Base-by-base conservation (phyloP, 2,329 filamentous ascomycete genomes). In the Dissoconium aciculare region DNA sequence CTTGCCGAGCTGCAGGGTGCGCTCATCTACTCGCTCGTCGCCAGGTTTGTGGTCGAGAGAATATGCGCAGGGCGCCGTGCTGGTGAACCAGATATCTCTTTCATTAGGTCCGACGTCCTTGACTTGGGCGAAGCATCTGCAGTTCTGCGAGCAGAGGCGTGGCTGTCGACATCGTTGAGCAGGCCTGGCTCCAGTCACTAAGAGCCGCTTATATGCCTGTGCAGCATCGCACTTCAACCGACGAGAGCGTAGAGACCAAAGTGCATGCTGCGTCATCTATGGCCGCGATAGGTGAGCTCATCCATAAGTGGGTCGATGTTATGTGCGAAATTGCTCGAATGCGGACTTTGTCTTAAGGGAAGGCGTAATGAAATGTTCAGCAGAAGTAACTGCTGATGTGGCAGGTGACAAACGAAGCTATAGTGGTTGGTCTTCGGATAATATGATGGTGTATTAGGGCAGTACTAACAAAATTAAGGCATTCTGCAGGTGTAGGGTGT, bases 1-100 rank as follows among this genome's bases (percentile, higher is more conserved):
- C 46, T 68, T 70, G 19, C 71, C 71, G 6, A 76, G 57, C 51
- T 73, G 73, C 33, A 75, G 38, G 5, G 68, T 67, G 38, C 71
- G 63, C 51, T 74, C 66, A 44, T 73, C 64, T 5, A 68, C 67
- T 38, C 71, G 63, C 51, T 74, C 66, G 44, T 73, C 64, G 15
- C 66, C 63, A 6, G 64, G 64, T 41, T 64, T 59, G 30, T 50
- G 43, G 32, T 54, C 51, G 30, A 37, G 34, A 16, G 32, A 34
- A 11, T 31, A 21, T 23, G 36, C 27, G 13, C 46, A 47, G 26
- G 52, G 50, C 15, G 53, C 43, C 4, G 54, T 53, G 41, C 56
- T 57, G 15, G 53, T 62, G 41, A 63, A 63, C 56, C 56, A 63
- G 43, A 54, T 49, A 34, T 55, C 53, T 23, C 56, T 49, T 15